These are phyloP conservation scores for Phaeosphaeriaceae sp. DNA, from an alignment of 2,329 filamentous ascomycete species.

Conservation along the genomic window DNA sequence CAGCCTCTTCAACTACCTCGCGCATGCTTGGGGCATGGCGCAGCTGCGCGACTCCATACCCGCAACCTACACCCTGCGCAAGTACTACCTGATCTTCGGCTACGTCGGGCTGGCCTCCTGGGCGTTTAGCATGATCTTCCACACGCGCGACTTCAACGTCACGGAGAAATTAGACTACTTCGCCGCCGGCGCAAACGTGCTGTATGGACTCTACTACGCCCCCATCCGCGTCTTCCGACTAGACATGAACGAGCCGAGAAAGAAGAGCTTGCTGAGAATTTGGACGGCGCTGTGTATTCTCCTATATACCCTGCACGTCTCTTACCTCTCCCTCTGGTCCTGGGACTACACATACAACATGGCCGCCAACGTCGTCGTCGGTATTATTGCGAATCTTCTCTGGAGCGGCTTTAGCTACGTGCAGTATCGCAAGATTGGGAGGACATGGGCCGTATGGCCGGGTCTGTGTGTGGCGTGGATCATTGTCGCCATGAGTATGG, in stretches of 20 bases:
- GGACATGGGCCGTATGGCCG: conserved; percentile 86
- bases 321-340: conserved; percentile 81
- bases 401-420: conserved; percentile 86
- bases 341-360: conserved; percentile 99
- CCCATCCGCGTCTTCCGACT: conserved; percentile 83
- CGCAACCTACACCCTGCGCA: conserved; percentile 73
- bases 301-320: conserved; percentile 78
- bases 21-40: conserved; percentile 78
- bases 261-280: conserved; percentile 65
- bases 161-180: conserved; percentile 98
- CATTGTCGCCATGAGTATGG: conserved; percentile 91
- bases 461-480: conserved; percentile 92
- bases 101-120: conserved; percentile 84
- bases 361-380: conserved; percentile 87
- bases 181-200: conserved; percentile 83
- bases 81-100: conserved; percentile 81
- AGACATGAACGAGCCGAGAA: conserved; percentile 63
- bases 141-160: conserved; percentile 81
- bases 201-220: conserved; percentile 90
- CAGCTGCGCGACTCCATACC: conserved; percentile 76
- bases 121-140: conserved; percentile 90
- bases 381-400: conserved; percentile 78
- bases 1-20: conserved; percentile 87
- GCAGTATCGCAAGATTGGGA: conserved; percentile 74
- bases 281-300: conserved; percentile 78